Base-by-base conservation (phyloP, 805 yeast species). In the Metschnikowia santaceciliae region DNA sequence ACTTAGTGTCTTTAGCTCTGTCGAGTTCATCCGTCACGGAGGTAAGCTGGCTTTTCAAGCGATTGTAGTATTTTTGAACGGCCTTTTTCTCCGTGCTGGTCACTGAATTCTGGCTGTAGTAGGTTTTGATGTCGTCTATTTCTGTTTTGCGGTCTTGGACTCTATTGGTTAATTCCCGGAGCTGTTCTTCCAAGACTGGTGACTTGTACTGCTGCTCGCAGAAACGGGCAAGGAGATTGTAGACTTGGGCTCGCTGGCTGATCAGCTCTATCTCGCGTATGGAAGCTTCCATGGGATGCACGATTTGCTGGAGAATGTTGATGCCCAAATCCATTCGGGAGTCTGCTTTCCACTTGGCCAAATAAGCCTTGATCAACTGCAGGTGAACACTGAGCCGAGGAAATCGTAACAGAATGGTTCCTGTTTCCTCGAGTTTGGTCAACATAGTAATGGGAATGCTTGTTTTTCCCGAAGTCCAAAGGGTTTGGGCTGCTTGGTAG, bases 341-440 rank as follows among this genome's bases (percentile, higher is more conserved):
- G 43, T 76, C 79, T 0, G 88, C 76, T 34, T 82, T 68, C 97
- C 97, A 90, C 43, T 79, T 75, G 0, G 84, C 84, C 37, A 86
- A 11, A 75, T 75, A 56, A 58, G 79, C 55, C 66, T 60, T 56
- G 3, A 72, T 55, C n/a, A 66, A 55, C n/a, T 58, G 50, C 22
- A 49, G 36, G 40, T 65, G 61, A 17, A 69, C 50, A 7, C 54
- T 51, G 36, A 66, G 51, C 6, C 47, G 49, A 4, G 56, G 52
- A 15, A 61, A 41, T 1, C 65, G 61, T 2, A 61, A 47, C 2
- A 33, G 33, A 30, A 55, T 44, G 53, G 57, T 52, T 8, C 53
- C 60, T 33, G 42, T 17, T 1, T 46, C 50, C 1, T 50, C 37
- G 41, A 61, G 53, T 3, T 56, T 63, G 50, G 75, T 69, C 51